Evolutionary conservation across 129 eudicot species (phyloP).

Genomic region (Arctium minus): DNA sequence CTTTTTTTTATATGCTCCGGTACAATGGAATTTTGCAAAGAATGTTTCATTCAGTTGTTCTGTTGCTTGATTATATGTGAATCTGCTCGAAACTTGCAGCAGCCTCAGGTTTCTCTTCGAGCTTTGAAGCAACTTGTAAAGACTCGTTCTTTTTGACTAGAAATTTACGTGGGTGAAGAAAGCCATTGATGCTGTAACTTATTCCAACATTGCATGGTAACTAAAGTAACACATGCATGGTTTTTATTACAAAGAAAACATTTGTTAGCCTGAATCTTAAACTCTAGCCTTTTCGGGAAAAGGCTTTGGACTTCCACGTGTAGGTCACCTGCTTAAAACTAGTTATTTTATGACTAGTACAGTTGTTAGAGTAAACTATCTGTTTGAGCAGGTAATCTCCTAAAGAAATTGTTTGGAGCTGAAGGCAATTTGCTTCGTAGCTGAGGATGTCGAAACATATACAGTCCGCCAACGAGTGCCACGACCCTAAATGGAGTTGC

Average conservation of each 20-base stretch:
- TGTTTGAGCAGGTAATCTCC: conserved; percentile 49
- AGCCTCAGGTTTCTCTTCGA: too few relatives aligned
- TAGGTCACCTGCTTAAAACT: not conserved
- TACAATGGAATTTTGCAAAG: conserved; percentile 17
- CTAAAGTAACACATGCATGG: not conserved
- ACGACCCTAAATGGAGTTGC: conserved; percentile 43
- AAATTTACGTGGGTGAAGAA: not conserved
- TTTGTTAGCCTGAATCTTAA: not conserved
- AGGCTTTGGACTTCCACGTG: not conserved
- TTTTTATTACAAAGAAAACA: not conserved
- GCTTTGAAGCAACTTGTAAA: too few relatives aligned
- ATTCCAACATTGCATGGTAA: not conserved
- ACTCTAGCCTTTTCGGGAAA: not conserved
- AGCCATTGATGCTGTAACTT: not conserved
- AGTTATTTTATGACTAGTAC: not conserved
- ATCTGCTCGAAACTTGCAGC: not conserved
- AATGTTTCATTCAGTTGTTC: not conserved
- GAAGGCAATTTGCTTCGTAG: conserved; percentile 48
- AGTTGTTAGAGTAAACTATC: conserved; percentile 42
- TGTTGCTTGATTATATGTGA: not conserved
- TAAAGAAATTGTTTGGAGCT: conserved; percentile 51
- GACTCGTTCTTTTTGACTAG: not conserved
- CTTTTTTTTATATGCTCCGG: not conserved
- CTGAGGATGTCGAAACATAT: conserved; percentile 47
- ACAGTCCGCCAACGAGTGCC: conserved; percentile 39